Evolutionary conservation across 306 rosid genomes (phyloP), one percentile per base, ranked within the genome.

Genomic region (Alnus rubra): DNA sequence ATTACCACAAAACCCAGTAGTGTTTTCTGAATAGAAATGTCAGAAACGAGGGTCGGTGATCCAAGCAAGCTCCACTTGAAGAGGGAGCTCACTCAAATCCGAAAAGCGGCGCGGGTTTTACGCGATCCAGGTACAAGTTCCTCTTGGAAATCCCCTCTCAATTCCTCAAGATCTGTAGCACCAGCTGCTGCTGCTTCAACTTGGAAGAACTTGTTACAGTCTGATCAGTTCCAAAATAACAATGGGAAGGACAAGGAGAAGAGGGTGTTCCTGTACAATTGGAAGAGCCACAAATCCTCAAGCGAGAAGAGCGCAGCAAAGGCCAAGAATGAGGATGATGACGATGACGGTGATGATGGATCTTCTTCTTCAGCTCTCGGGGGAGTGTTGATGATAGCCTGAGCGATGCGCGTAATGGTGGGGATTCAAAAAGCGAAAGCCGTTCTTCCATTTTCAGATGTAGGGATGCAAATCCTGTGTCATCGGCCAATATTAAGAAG

Each of bases 81-180:
- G 82, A 93, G 87, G 87, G 99, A 95, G 75, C 95, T 93, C 9
- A 90, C 97, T 64, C 98, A 95, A 90, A 95, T 95, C 81, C 97
- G 98, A 0, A 95, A 95, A 75, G 99, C 99, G 42, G 89, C 99
- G 50, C 88, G 99, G 13, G 87, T 87, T 9, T 85, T 95, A 31
- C 92, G 99, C 55, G 99, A 95, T 91, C 99, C 99, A 0, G 99
- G 96, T 7, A 95, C 99, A 0, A 93, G 96, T 1, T 90, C 97
- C 31, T 95, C 99, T 0, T 93, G 97, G 98, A 89, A 88, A 82
- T 91, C 97, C 9, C 98, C 98, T 9, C 86, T 91, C 19, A 78
- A 76, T 31, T 89, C 98, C 23, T 85, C 97, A 62, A 89, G 96
- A 89, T 91, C 98, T 75, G 85, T 86, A 2, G 77, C 84, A 18